These are phyloP conservation scores for Ascomycota sp. DNA, from an alignment of 2,329 filamentous ascomycete genomes.

Conservation along the genomic window DNA sequence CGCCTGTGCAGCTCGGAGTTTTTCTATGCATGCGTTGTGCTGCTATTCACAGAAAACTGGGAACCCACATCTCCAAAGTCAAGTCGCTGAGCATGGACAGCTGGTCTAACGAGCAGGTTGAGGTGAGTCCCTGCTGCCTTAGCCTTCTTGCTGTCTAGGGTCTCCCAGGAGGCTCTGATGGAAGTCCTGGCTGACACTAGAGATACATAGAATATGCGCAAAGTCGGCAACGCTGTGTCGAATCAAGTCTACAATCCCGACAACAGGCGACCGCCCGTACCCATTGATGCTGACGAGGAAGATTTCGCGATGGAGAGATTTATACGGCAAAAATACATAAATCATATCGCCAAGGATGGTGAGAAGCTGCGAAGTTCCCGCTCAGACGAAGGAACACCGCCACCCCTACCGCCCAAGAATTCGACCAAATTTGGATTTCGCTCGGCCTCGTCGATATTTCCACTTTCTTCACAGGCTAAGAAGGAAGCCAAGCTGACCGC, in stretches of 20 bases:
- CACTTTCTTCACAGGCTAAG: constrained; percentile 38
- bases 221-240: constrained; percentile 65
- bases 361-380: constrained; percentile 23
- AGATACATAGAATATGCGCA: constrained; percentile 63
- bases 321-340: constrained; percentile 84
- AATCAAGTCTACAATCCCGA: constrained; percentile 82
- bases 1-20: constrained; percentile 52
- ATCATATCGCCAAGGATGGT: constrained; percentile 19
- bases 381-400: constrained; percentile 36
- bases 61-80: constrained; percentile 95
- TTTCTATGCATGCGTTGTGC: constrained; percentile 98
- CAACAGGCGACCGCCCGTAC: constrained; percentile 63
- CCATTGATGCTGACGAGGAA: constrained; percentile 77
- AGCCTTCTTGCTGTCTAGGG: no score
- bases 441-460: constrained; percentile 47
- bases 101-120: constrained; percentile 89
- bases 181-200: no score
- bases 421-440: constrained; percentile 40
- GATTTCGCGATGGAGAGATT: constrained; percentile 91
- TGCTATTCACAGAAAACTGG: constrained; percentile 82
- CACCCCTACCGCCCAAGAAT: constrained; percentile 42
- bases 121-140: constrained; percentile 34
- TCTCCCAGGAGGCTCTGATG: no score
- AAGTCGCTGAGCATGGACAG: constrained; percentile 98
- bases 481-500: constrained; percentile 22